Conservation (phyloP, 371 early-diverging fungal genomes). For the Rhizomucor pusillus region DNA sequence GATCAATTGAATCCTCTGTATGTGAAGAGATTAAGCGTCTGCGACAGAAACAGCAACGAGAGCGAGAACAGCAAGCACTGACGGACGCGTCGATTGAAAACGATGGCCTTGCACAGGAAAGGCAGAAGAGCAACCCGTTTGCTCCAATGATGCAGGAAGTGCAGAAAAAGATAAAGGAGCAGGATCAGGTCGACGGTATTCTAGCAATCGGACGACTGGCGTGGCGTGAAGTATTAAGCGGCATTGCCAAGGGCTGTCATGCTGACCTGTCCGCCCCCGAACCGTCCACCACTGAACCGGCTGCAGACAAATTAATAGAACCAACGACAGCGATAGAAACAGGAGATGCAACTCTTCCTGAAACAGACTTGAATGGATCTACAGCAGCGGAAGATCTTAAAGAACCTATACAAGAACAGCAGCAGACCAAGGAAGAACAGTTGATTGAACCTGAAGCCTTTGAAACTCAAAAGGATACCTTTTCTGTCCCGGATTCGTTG, state of each 20-base stretch:
- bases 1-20: slow-evolving; percentile 55
- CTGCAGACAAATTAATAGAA: neutral
- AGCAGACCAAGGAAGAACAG: slow-evolving; percentile 9
- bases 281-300: neutral
- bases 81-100: neutral
- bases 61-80: slow-evolving; percentile 13
- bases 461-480: slow-evolving; percentile 1
- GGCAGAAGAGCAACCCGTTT: slow-evolving; percentile 16
- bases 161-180: slow-evolving; percentile 20
- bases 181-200: slow-evolving; percentile 45
- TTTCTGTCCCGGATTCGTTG: slow-evolving; percentile 17
- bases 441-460: neutral
- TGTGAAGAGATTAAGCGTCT: slow-evolving; percentile 52
- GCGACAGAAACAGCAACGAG: slow-evolving; percentile 31
- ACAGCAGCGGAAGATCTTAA: neutral
- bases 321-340: neutral
- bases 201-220: slow-evolving; percentile 64
- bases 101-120: neutral
- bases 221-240: slow-evolving; percentile 56
- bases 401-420: slow-evolving; percentile 1
- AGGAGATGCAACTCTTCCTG: too few relatives aligned
- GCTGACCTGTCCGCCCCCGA: slow-evolving; percentile 33
- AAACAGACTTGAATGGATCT: neutral
- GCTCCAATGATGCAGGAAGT: slow-evolving; percentile 18
- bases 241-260: slow-evolving; percentile 58